Evolutionary conservation across 2,329 filamentous ascomycete genomes (phyloP), one percentile per base, ranked within the genome.

Genomic region (Cladosporium sp.): DNA sequence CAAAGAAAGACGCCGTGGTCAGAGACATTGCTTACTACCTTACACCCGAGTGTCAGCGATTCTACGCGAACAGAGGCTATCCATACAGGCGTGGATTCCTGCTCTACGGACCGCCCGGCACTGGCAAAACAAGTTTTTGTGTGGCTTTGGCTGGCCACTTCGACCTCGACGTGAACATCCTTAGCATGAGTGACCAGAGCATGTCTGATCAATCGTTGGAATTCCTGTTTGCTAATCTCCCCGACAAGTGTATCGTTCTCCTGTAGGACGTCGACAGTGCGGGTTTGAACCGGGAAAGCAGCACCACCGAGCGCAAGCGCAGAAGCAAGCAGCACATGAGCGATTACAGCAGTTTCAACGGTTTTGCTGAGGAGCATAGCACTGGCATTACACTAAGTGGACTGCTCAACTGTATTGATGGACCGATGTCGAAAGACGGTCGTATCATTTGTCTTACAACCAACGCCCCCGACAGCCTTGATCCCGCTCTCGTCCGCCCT

Each of bases 21-120:
- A 79, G 80, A 31, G 91, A 93, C 71, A 88, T 94, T 69, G 89
- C 90, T 69, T 89, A 91, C 70, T 93, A 91, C 69, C 81, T 93
- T 0, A 85, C 91, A 57, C 89, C 90, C 0, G 79, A 82, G 0
- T 91, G 88, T 0, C 85, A 86, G 1, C 82, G 87, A 14, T 96
- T 91, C 40, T 96, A 96, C 73, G 83, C 88, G 0, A 90, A 91
- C 71, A 86, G 91, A 11, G 91, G 92, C 1, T 93, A 95, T 50
- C 92, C 92, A 0, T 94, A 95, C 74, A 86, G 92, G 16, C 84
- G 91, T 5, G 92, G 92, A 0, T 95, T 94, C 71, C 84, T 95
- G 0, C 85, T 95, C 6, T 82, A 92, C 69, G 92, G 92, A 0
- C 91, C 91, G 0, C 66, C 66, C n/a, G 72, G 72, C 2, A 73